Percentiles rank a stretch among this genome's conserved stretches.
Evolutionary conservation across 1,284 basidiomycete species (phyloP).

Genomic region (Ustilago shanxiensis): DNA sequence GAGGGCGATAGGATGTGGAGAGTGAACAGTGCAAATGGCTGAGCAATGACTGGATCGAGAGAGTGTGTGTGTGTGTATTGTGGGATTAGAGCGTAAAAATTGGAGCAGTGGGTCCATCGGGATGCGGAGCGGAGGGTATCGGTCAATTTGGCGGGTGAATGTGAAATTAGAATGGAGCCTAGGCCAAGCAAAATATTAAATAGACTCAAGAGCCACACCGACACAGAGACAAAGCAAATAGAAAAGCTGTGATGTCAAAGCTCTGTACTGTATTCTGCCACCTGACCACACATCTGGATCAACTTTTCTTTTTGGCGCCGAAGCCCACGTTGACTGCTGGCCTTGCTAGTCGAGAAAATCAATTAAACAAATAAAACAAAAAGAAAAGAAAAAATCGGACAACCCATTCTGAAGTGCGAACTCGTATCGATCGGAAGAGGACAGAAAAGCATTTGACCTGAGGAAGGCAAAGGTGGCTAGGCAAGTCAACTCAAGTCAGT

Average conservation of each 20-base stretch:
- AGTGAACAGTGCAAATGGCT: conserved; percentile 6
- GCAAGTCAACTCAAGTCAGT: too few relatives aligned
- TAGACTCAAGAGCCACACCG: too few relatives aligned
- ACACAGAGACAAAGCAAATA: neutral
- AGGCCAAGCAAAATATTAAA: neutral
- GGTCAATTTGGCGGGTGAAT: conserved; percentile 36
- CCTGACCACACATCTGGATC: conserved; percentile 17
- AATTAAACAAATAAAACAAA: conserved; percentile 5
- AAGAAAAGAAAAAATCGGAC: neutral
- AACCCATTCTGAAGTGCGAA: neutral
- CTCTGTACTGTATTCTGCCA: conserved; percentile 5
- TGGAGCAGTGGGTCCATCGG: neutral
- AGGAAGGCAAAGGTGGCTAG: neutral
- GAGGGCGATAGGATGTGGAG: neutral
- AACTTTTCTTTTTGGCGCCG: neutral
- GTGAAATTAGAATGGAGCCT: neutral
- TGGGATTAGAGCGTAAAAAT: neutral
- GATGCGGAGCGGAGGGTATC: conserved; percentile 27
- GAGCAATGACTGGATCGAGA: conserved; percentile 3
- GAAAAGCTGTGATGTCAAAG: conserved; percentile 4
- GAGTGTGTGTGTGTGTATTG: too few relatives aligned
- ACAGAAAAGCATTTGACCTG: neutral
- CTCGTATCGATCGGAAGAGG: conserved; percentile 9
- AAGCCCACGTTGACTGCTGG: conserved; percentile 1
- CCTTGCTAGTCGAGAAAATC: too few relatives aligned